These are phyloP conservation scores for Acidiella bohemica DNA, from an alignment of 495 filamentous ascomycete genomes.

Conservation along the genomic window DNA sequence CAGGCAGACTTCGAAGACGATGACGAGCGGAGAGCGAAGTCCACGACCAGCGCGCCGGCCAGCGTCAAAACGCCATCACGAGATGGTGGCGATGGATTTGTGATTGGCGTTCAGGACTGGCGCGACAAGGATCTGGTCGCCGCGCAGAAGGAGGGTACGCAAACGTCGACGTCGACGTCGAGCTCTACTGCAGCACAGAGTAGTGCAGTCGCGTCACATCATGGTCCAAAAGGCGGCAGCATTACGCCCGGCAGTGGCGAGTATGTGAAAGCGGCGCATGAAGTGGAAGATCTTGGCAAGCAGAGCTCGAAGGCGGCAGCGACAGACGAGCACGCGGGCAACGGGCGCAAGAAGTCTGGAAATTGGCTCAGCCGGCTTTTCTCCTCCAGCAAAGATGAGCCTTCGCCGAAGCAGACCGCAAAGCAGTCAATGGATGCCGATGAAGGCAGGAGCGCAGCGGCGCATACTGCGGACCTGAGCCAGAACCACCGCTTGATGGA, in stretches of 20 bases:
- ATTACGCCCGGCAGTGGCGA: conserved; percentile 69
- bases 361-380: conserved; percentile 8
- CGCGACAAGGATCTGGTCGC: conserved; percentile 66
- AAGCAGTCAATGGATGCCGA: too few species aligned
- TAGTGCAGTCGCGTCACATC: conserved; percentile 28
- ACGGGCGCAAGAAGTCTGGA: neutral
- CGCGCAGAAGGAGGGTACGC: conserved; percentile 18
- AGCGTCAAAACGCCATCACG: conserved; percentile 16
- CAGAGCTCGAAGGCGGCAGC: conserved; percentile 21
- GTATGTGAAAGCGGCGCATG: conserved; percentile 36
- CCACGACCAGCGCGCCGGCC: conserved; percentile 14
- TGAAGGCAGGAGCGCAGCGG: too few species aligned
- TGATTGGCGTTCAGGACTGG: conserved; percentile 91
- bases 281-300: conserved; percentile 31
- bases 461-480: neutral
- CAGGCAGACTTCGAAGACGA: conserved; percentile 53
- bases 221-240: conserved; percentile 47
- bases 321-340: neutral
- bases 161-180: conserved; percentile 12
- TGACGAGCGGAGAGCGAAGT: conserved; percentile 19
- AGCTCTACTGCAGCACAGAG: conserved; percentile 14
- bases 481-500: neutral
- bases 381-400: too few species aligned
- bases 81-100: conserved; percentile 50
- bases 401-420: too few species aligned